phyloP scores from a whole-genome alignment of 352 stramenopile genomes.

The Phytopythium aichiense region DNA sequence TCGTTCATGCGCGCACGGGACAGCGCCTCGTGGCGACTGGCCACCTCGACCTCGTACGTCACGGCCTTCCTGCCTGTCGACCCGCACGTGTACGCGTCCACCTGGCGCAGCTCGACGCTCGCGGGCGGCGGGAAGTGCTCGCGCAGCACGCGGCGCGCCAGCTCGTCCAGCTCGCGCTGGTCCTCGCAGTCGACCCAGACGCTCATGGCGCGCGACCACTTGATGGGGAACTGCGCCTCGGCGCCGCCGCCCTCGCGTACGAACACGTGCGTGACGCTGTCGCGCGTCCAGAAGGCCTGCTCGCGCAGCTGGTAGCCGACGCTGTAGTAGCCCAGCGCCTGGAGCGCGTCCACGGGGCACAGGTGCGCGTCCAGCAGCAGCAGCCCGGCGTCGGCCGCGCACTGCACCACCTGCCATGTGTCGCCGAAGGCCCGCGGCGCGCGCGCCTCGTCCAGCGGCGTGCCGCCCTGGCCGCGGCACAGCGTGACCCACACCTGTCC shows the following conservation, averaged over 20 bases:
- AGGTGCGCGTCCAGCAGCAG: conserved; percentile 59
- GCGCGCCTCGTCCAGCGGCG: conserved; percentile 54
- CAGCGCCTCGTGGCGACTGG: conserved; percentile 31
- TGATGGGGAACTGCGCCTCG: conserved; percentile 47
- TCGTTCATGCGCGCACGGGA: conserved; percentile 50
- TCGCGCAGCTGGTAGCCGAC: conserved; percentile 77
- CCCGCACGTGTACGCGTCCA: conserved; percentile 59
- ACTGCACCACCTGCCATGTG: conserved; percentile 79
- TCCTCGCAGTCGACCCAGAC: conserved; percentile 67
- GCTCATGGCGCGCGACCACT: conserved; percentile 65
- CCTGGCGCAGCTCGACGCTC: conserved; percentile 27
- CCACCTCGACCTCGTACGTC: conserved; percentile 56
- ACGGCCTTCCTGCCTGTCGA: conserved; percentile 46
- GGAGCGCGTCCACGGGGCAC: conserved; percentile 55
- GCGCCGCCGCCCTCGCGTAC: conserved; percentile 35
- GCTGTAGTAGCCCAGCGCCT: conserved; percentile 69
- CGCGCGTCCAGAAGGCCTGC: conserved; percentile 64
- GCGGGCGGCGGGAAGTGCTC: conserved; percentile 37
- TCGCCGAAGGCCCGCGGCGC: conserved; percentile 43
- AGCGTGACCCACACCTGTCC: conserved; percentile 83
- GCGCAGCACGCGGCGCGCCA: conserved; percentile 32
- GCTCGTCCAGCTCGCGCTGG: conserved; percentile 41
- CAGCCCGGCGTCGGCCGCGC: conserved; percentile 48
- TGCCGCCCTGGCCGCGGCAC: conserved; percentile 76
- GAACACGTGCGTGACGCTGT: conserved; percentile 73